Evolutionary conservation across 208 protist species (phyloP), one percentile per base, ranked within the genome.

Genomic region (Acanthamoeba pearcei): DNA sequence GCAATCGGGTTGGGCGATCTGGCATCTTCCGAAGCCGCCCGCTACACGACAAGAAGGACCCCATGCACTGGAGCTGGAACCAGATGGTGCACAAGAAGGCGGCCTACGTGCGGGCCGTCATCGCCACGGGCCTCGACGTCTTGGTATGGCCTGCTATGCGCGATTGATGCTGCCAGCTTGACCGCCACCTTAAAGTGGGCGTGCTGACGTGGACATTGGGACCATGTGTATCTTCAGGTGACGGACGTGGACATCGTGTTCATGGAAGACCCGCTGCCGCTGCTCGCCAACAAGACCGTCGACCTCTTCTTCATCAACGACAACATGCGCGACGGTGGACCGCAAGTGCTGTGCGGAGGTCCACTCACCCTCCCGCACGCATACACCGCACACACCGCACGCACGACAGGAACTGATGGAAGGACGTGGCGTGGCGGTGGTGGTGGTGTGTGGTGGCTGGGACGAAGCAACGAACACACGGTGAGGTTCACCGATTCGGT

Each of bases 231-330:
- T n/a, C n/a, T n/a, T n/a, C 35, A 88, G 80, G 46, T 88, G 57
- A 88, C 51, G 32, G 80, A 88, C 24, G 57, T 88, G 32, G 80
- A 88, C 46, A 53, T 88, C 15, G 80, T 88, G 80, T 88, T 88
- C 51, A 32, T 88, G 51, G 35, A 88, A 24, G 57, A 88, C 57
- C 80, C 80, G n/a, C 1, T 88, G 29, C 49, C 51, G 29, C 32
- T 88, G 49, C 24, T 88, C 17, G 12, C n/a, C 46, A 32, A 88
- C 42, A 62, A 55, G 29, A 32, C 15, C 5, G 32, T 88, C 29
- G 80, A 88, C 24, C 80, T 88, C n/a, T 88, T 66, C 57, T 88
- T 88, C 80, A 62, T 88, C 29, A 62, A 88, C 57, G 80, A 88
- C 49, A 8, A 17, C 29, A 35, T 38, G 32, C 32, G 80, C 29